Conservation (phyloP, 306 rosid genomes). For the Cucurbita pepo region DNA sequence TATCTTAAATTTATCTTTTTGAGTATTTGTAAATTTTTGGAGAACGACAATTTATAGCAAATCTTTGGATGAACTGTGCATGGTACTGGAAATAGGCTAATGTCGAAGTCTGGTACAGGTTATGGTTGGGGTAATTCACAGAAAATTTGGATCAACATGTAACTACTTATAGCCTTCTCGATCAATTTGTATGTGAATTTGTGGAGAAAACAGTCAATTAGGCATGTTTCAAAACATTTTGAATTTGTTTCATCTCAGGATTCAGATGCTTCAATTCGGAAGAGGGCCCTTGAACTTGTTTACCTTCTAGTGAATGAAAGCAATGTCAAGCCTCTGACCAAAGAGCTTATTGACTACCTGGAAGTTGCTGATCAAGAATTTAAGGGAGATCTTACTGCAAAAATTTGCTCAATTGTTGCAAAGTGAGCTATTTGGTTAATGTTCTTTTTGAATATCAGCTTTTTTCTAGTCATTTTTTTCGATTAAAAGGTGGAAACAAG, state of each 20-base stretch:
- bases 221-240: constrained; percentile 12
- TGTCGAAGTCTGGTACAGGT: neutral
- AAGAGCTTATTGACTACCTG: constrained; percentile 81
- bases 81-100: neutral
- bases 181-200: neutral
- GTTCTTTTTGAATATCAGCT: neutral
- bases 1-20: neutral
- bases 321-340: constrained; percentile 74
- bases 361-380: constrained; percentile 83
- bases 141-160: neutral
- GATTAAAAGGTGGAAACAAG: neutral
- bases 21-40: neutral
- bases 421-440: constrained; percentile 40
- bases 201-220: neutral
- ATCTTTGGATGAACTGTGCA: neutral
- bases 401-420: constrained; percentile 82
- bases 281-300: constrained; percentile 97
- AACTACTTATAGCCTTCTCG: neutral
- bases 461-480: neutral
- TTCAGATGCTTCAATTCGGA: constrained; percentile 85
- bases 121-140: neutral
- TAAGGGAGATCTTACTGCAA: constrained; percentile 80
- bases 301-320: constrained; percentile 72
- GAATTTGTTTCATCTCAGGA: constrained; percentile 46
- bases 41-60: neutral